Base-by-base conservation (phyloP, 805 yeast genomes). In the Ogataea methylovora region DNA sequence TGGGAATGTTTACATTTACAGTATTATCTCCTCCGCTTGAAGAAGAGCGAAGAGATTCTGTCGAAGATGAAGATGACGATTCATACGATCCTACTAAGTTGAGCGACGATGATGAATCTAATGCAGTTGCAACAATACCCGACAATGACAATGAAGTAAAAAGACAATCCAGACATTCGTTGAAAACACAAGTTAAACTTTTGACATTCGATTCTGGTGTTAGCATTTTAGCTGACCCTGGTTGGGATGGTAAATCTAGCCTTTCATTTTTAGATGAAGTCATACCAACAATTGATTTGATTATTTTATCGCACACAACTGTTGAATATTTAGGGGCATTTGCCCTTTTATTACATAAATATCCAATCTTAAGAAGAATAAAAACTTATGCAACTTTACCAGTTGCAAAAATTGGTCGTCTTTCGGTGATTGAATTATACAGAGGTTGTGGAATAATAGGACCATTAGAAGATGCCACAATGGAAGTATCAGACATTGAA, bases 381-480 rank as follows among this genome's bases (percentile, higher is more conserved):
- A 86, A 87, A 2, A 81, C 82, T 0, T 92, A 83, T 52, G 76
- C 97, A 0, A 90, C 98, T 0, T 58, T 86, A n/a, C 97, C 99
- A 0, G 83, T 88, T 2, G 68, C 80, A 10, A 88, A 85, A 48
- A 61, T 92, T 49, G 97, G 97, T 0, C 69, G 94, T 45, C 75
- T 85, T 13, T 67, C 94, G 5, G 81, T 94, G 0, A 73, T 84
- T n/a, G 98, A 92, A 46, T 62, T 73, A 21, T 92, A 87, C 52
- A 60, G 94, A 40, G 61, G 83, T 3, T 57, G 57, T 12, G 95
- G 96, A 1, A 50, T 86, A 1, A 60, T 84, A 26, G 96, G 96
- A 0, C 90, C 95, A 0, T 60, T 68, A 35, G 58, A 67, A 14
- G 61, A 69, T 11, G 74, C 83, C 3, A 46, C 65, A 8, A 55